Conservation (phyloP, 495 filamentous ascomycete genomes). For the Penicillium psychrofluorescens region DNA sequence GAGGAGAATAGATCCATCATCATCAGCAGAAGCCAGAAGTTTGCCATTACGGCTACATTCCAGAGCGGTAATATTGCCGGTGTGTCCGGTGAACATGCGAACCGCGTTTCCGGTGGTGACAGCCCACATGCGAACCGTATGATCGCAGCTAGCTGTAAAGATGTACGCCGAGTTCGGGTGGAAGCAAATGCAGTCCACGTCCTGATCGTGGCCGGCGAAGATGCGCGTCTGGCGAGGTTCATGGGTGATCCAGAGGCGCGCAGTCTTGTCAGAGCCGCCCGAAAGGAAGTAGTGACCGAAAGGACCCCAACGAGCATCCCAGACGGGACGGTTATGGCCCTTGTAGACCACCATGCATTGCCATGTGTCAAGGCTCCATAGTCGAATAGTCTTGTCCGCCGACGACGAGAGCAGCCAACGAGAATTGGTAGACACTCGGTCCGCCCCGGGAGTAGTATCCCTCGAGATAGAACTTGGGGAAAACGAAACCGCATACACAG, state of each 20-base stretch:
- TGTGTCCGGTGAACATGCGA: conserved; percentile 87
- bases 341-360: conserved; percentile 88
- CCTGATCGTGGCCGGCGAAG: conserved; percentile 83
- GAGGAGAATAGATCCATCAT: conserved; percentile 75
- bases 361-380: conserved; percentile 91
- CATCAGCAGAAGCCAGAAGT: conserved; percentile 79
- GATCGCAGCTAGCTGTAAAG: conserved; percentile 84
- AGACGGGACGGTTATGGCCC: conserved; percentile 80
- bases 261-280: conserved; percentile 78
- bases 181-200: conserved; percentile 78
- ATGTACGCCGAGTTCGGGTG: conserved; percentile 90
- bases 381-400: conserved; percentile 74
- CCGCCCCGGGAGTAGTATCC: conserved; percentile 35
- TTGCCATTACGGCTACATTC: conserved; percentile 82
- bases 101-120: conserved; percentile 76
- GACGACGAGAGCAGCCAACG: conserved; percentile 80
- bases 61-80: conserved; percentile 72
- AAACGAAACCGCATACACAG: conserved; percentile 85
- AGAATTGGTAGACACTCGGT: conserved; percentile 50
- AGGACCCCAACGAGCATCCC: conserved; percentile 84
- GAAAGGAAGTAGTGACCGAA: conserved; percentile 94
- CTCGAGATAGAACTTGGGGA: conserved; percentile 62
- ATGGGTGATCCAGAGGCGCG: conserved; percentile 83
- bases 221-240: conserved; percentile 84
- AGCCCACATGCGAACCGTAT: conserved; percentile 96